Evolutionary conservation across 768 basidiomycete genomes (phyloP), one percentile per base, ranked within the genome.

Genomic region (Naganishia kalamii): DNA sequence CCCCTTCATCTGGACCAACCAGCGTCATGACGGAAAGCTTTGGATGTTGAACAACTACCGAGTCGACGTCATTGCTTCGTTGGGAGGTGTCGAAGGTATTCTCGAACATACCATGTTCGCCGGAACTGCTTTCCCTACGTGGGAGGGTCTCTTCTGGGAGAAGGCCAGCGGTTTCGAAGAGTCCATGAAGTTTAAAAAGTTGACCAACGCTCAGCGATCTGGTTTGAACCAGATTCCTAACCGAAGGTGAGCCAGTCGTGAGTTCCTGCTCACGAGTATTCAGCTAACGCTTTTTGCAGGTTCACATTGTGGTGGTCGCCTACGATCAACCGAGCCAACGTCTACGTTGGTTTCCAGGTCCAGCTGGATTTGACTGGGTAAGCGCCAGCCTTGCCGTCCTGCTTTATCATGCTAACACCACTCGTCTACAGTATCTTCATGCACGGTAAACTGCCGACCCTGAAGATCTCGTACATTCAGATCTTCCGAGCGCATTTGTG

Each of bases 401-500:
- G 74, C 83, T 72, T 29, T 47, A 27, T 8, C 46, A 8, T 21
- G 8, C 30, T 23, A 17, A n/a, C 29, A 13, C 15, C 69, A 11
- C 27, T 41, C 15, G 23, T 33, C 23, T 40, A 23, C 15, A 57
- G 73, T 71, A 69, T 33, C 21, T 71, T 69, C 69, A 88, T 88
- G 88, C 93, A 96, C 79, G 94, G 94, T 72, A 97, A 99, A 51
- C 32, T 67, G 13, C 92, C 92, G 13, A 96, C 93, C 2, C 81
- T 97, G 70, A 97, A 98, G 82, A 99, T 99, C 81, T 92, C 90
- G 80, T 86, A 98, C 81, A 99, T 99, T 71, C 96, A 98, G 75
- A 96, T 99, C 73, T 98, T 99, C 90, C 90, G 96, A 82, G 96
- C 96, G 44, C 96, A 99, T 79, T 85, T 99, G 81, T 98, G 96